Evolutionary conservation across 768 basidiomycete genomes (phyloP).

Genomic region (Suillus americanus): DNA sequence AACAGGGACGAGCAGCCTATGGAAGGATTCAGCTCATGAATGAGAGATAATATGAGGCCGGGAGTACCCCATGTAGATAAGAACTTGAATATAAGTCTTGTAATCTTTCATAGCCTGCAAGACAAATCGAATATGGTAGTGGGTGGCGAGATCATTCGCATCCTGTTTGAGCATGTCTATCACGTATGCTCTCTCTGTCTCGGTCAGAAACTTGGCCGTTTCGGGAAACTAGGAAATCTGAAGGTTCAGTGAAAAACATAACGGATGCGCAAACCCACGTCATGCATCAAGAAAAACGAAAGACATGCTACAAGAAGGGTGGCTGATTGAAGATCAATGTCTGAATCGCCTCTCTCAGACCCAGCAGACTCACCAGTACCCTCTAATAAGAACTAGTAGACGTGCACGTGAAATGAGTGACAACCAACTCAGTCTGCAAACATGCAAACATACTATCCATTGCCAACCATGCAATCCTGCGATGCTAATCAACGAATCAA

Average conservation of each 20-base stretch:
- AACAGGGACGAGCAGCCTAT: constrained; percentile 43
- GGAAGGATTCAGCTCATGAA: neutral
- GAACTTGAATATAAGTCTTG: constrained; percentile 34
- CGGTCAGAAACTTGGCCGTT: constrained; percentile 55
- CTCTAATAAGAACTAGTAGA: constrained; percentile 32
- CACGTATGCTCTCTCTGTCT: constrained; percentile 40
- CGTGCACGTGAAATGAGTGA: constrained; percentile 10
- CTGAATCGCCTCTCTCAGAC: neutral
- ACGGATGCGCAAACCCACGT: constrained; percentile 33
- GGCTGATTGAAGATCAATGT: constrained; percentile 12
- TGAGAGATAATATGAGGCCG: constrained; percentile 9
- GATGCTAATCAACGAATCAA: constrained; percentile 7
- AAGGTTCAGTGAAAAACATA: neutral
- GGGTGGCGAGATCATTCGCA: constrained; percentile 42
- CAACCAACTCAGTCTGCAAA: neutral
- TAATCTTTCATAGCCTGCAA: constrained; percentile 50
- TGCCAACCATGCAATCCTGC: constrained; percentile 36
- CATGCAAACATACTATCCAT: constrained; percentile 32
- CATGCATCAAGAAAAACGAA: constrained; percentile 52
- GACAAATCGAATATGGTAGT: constrained; percentile 45
- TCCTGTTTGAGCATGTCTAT: constrained; percentile 45
- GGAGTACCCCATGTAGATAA: constrained; percentile 42
- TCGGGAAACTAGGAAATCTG: constrained; percentile 45
- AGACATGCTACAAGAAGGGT: constrained; percentile 19
- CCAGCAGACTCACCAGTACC: constrained; percentile 21